Evolutionary conservation across 768 basidiomycete species (phyloP).

Genomic region (Boletus patriciae): DNA sequence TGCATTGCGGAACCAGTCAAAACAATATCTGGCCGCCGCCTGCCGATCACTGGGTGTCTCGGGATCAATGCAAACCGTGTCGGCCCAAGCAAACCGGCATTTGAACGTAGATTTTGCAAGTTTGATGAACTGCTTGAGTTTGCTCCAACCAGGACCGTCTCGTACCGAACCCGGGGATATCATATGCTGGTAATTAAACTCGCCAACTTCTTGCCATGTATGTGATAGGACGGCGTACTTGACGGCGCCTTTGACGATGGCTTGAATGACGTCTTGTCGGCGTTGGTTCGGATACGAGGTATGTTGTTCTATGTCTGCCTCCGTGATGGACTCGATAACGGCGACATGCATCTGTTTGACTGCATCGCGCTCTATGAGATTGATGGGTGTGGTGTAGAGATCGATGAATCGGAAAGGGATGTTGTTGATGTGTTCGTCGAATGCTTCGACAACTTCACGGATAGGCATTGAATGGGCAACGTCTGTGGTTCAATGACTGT

Average conservation of each 20-base stretch:
- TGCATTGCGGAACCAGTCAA: conserved; percentile 7
- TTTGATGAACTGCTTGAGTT: not conserved
- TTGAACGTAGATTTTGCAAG: not conserved
- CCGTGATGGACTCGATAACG: conserved; percentile 5
- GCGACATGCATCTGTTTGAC: no score
- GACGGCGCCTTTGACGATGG: conserved; percentile 1
- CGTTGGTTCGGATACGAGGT: conserved; percentile 1
- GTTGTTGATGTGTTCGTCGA: not conserved
- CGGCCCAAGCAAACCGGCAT: not conserved
- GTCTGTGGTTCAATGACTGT: not conserved
- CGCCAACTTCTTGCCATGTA: not conserved
- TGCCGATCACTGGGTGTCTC: not conserved
- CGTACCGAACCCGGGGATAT: not conserved
- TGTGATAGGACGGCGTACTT: conserved; percentile 9
- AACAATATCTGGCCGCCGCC: not conserved
- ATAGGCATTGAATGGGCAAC: not conserved
- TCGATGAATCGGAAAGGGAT: conserved; percentile 1
- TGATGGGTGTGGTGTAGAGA: not conserved
- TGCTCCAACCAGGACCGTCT: conserved; percentile 6
- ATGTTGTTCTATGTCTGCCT: conserved; percentile 5
- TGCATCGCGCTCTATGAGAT: not conserved
- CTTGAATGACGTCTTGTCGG: not conserved
- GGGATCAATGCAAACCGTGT: conserved; percentile 1
- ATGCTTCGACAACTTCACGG: conserved; percentile 6
- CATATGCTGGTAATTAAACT: not conserved